Percentiles rank a stretch among this genome's conserved stretches.
phyloP scores from a whole-genome alignment of 2,329 filamentous ascomycete genomes.

The Nannizzia gypsea region DNA sequence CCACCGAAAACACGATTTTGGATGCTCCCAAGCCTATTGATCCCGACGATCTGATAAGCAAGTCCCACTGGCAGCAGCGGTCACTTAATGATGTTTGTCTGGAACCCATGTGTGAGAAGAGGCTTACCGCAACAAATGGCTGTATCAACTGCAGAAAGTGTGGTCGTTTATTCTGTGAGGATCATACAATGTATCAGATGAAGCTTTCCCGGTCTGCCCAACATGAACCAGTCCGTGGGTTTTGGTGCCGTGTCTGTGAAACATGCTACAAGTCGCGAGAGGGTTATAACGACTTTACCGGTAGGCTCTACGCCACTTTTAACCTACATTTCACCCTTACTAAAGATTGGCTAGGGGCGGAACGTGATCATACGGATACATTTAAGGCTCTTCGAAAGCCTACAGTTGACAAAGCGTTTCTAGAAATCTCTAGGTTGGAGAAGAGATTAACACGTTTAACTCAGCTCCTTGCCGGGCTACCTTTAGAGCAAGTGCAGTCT shows the following conservation, averaged over 20 bases:
- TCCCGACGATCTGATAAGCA: constrained; percentile 80
- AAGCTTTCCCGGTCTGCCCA: constrained; percentile 80
- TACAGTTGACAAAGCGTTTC: constrained; percentile 68
- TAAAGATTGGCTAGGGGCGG: constrained; percentile 38
- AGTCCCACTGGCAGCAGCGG: constrained; percentile 75
- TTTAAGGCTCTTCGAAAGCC: constrained; percentile 63
- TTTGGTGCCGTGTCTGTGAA: constrained; percentile 93
- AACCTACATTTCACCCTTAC: neutral
- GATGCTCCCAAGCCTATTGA: constrained; percentile 43
- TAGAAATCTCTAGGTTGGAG: constrained; percentile 82
- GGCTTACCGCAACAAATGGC: constrained; percentile 65
- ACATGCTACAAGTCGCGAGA: constrained; percentile 97
- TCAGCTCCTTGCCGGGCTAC: constrained; percentile 63
- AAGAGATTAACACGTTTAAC: constrained; percentile 87
- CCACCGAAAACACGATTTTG: constrained; percentile 17
- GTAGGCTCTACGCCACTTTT: constrained; percentile 17
- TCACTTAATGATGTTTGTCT: constrained; percentile 68
- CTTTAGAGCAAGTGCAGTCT: constrained; percentile 51
- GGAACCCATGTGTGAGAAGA: constrained; percentile 73
- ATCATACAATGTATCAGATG: constrained; percentile 99
- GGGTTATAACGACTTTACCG: constrained; percentile 83
- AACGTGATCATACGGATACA: constrained; percentile 57
- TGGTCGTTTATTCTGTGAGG: constrained; percentile 86
- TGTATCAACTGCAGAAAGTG: constrained; percentile 90
- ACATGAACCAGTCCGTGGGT: constrained; percentile 78